Percentiles rank a stretch among this genome's conserved stretches.
Evolutionary conservation across 768 basidiomycete genomes (phyloP).

Genomic region (Lactarius pseudohatsudake): DNA sequence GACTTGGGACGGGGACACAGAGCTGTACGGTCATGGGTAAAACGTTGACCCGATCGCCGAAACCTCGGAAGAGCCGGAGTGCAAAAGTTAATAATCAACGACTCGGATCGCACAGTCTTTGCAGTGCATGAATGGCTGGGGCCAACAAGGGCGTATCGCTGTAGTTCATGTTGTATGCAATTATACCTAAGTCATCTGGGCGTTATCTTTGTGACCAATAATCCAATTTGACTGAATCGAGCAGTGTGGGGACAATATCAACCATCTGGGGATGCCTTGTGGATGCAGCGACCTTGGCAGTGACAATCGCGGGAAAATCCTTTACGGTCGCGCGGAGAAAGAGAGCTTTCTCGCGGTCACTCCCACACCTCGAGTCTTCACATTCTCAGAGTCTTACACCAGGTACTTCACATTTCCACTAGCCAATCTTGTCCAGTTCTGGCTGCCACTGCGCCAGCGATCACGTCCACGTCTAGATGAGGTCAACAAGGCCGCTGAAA

Average conservation of each 20-base stretch:
- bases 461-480: neutral
- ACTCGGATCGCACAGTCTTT: neutral
- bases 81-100: too few species aligned
- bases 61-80: neutral
- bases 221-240: neutral
- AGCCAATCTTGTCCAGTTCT: neutral
- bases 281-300: too few species aligned
- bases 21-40: slow-evolving; percentile 51
- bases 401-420: neutral
- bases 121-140: too few species aligned
- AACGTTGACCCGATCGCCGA: neutral
- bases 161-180: neutral
- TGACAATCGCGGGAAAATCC: slow-evolving; percentile 4
- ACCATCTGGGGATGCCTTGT: neutral
- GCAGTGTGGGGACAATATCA: neutral
- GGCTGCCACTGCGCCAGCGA: neutral
- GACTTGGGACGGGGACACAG: slow-evolving; percentile 47
- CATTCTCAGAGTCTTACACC: neutral
- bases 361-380: neutral
- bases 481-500: neutral
- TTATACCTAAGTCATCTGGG: neutral
- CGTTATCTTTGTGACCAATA: neutral
- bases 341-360: neutral
- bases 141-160: neutral
- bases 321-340: neutral